These are phyloP conservation scores for Avena insularis DNA, from an alignment of 176 grass and related monocot genomes.

Conservation along the genomic window DNA sequence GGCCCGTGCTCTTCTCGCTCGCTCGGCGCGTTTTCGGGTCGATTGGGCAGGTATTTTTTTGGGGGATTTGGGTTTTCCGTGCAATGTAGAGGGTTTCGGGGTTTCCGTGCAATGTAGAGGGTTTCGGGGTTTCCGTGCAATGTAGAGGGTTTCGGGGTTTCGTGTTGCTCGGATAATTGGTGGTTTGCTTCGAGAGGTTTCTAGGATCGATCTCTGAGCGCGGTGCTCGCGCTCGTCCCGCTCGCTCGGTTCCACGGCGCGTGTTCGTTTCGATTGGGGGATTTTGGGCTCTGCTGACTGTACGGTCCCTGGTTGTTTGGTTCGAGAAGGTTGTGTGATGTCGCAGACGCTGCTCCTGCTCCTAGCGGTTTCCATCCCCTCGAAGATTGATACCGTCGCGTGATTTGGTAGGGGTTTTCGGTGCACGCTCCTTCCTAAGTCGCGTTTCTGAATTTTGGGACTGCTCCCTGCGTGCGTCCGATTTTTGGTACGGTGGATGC, in stretches of 20 bases:
- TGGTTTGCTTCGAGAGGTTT: background rate
- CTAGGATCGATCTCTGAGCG: background rate
- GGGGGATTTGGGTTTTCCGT: background rate
- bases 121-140: background rate
- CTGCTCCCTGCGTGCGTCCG: background rate
- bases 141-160: background rate
- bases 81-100: background rate
- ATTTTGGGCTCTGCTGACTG: constrained; percentile 23
- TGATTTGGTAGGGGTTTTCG: background rate
- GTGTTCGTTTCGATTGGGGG: constrained; percentile 21
- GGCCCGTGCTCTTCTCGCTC: background rate
- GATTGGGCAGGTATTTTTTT: background rate
- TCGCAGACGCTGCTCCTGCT: background rate
- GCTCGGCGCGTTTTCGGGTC: background rate
- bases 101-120: background rate
- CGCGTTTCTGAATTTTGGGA: background rate
- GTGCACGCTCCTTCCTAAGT: background rate
- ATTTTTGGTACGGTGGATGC: background rate
- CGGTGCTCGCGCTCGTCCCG: background rate
- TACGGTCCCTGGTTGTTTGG: background rate
- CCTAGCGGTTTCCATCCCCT: background rate
- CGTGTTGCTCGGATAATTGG: background rate
- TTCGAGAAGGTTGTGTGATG: background rate
- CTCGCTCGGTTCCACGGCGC: constrained; percentile 19
- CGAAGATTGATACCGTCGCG: background rate